Evolutionary conservation across 2,329 filamentous ascomycete genomes (phyloP), one percentile per base, ranked within the genome.

Genomic region (Ascochyta koolunga): DNA sequence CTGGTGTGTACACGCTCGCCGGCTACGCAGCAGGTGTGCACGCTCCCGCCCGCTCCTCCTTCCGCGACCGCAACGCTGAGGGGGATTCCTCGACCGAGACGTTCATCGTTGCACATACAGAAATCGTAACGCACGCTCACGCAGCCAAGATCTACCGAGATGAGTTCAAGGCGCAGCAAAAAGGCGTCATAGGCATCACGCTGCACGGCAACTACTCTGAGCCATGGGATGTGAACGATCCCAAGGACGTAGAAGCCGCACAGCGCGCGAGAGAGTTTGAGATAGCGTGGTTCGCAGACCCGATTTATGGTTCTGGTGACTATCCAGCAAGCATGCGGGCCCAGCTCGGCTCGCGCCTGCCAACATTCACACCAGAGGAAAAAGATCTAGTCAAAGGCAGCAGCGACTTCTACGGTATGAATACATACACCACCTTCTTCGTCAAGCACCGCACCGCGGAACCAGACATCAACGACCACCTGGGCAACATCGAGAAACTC

Each of bases 161-260:
- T 38, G 76, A 78, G 22, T 78, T 77, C 45, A 65, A 76, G 44
- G 68, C 72, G 0, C 38, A 50, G 2, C 76, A 78, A 36, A 63
- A 72, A 13, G 77, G 76, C 13, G 69, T 54, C 0, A 72, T 78
- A 55, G 77, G 76, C 66, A 77, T 78, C 33, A 78, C 75, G 1
- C 68, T 78, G 1, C 72, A 77, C 51, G 76, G 76, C 3, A 77
- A 78, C 50, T 78, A 75, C 69, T 76, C 74, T 2, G 74, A 77
- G 51, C 77, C 76, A 0, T 78, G 59, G 59, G 56, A 61, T 32
- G 53, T 40, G 15, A 43, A 56, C 19, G 53, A 61, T 25, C 50
- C 56, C 1, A 16, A 33, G 2, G 59, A 61, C 27, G 25, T 59
- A 8, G 50, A 27, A 8, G 59, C 59, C 22, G 74, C 76, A 6